Conservation (phyloP, 2,329 filamentous ascomycete species). For the Talaromyces piceae region DNA sequence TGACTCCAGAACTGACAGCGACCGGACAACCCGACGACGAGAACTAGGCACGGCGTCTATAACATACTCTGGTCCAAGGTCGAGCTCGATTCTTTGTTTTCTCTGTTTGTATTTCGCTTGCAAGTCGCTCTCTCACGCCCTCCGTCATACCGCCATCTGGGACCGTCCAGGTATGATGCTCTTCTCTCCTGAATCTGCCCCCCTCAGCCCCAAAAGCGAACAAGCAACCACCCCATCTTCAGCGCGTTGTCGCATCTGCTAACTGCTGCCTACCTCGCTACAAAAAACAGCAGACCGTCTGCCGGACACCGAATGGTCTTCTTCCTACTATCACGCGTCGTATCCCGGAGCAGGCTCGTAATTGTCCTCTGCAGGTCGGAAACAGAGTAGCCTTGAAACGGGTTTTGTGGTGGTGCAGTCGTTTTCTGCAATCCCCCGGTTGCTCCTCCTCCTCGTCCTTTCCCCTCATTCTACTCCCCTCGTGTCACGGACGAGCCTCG, state of each 20-base stretch:
- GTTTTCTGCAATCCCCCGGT: slow-evolving; percentile 7
- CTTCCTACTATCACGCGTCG: slow-evolving; percentile 1
- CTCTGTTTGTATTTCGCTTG: too few species aligned
- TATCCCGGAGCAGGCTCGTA: slow-evolving; percentile 21
- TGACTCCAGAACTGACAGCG: slow-evolving; percentile 14
- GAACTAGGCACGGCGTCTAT: slow-evolving; percentile 9
- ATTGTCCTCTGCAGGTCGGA: slow-evolving; percentile 22
- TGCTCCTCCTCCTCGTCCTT: slow-evolving; percentile 15
- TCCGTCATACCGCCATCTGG: background rate
- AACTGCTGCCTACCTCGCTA: background rate
- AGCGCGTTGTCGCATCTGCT: slow-evolving; percentile 11
- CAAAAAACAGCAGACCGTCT: background rate
- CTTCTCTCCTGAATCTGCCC: slow-evolving; percentile 6
- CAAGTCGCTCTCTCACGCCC: too few species aligned
- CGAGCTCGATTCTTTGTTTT: background rate
- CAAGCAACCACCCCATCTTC: background rate
- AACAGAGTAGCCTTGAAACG: slow-evolving; percentile 18
- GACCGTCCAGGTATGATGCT: slow-evolving; percentile 6
- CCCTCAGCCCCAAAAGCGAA: background rate
- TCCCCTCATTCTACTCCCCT: slow-evolving; percentile 13
- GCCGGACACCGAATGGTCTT: background rate
- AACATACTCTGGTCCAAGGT: background rate
- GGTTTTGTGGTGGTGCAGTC: too few species aligned
- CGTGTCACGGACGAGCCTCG: slow-evolving; percentile 29
- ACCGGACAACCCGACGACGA: slow-evolving; percentile 17